phyloP scores from a whole-genome alignment of 2,329 filamentous ascomycete species.

The Fusarium sp. region DNA sequence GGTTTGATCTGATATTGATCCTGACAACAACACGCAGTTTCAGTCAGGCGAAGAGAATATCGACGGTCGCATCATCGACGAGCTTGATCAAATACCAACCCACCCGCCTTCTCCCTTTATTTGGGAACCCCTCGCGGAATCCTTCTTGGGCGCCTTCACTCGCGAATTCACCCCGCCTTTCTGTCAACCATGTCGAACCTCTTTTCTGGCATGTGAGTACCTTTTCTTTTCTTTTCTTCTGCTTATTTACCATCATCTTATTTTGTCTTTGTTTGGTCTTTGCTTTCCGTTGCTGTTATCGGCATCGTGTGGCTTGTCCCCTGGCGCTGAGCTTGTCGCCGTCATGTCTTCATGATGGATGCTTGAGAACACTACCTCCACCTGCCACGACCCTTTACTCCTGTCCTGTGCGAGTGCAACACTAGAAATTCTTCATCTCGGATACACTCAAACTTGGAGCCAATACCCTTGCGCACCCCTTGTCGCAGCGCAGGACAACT shows the following conservation, averaged over 20 bases:
- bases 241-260: background rate
- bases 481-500: constrained; percentile 23
- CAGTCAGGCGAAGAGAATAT: background rate
- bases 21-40: constrained; percentile 26
- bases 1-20: constrained; percentile 31
- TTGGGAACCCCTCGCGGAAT: constrained; percentile 26
- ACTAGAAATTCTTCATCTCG: background rate
- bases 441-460: constrained; percentile 11
- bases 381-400: constrained; percentile 6
- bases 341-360: background rate
- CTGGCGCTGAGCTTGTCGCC: background rate
- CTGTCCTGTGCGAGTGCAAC: constrained; percentile 30
- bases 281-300: background rate
- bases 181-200: constrained; percentile 65
- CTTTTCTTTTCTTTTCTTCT: constrained; percentile 31
- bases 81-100: background rate
- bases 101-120: background rate
- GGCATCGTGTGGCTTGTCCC: background rate
- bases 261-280: background rate
- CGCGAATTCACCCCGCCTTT: constrained; percentile 42
- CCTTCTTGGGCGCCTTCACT: constrained; percentile 37
- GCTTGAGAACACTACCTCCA: background rate
- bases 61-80: background rate
- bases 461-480: constrained; percentile 4
- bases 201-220: constrained; percentile 71